Percentiles rank a stretch among this genome's conserved stretches.
These are phyloP conservation scores for Favolaschia claudopus DNA, from an alignment of 768 basidiomycete genomes.

Conservation along the genomic window DNA sequence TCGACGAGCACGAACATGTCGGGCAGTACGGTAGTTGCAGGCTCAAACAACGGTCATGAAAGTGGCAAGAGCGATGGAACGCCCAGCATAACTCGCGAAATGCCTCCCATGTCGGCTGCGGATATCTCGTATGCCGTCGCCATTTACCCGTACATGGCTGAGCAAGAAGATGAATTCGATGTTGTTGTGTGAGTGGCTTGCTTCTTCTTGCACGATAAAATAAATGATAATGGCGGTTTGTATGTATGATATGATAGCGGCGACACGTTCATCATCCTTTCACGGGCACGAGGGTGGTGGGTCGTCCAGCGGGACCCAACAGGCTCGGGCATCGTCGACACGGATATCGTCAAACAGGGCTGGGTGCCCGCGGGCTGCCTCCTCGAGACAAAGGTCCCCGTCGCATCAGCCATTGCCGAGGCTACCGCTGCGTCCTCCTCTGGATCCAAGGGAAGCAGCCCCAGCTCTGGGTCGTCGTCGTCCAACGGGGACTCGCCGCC, in stretches of 20 bases:
- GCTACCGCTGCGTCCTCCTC: conserved; percentile 71
- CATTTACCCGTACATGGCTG: conserved; percentile 98
- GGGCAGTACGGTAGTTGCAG: no score
- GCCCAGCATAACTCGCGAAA: conserved; percentile 44
- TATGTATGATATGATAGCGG: no score
- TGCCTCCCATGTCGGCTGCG: conserved; percentile 47
- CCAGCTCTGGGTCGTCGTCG: no score
- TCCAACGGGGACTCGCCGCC: conserved; percentile 44
- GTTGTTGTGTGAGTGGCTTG: conserved; percentile 82
- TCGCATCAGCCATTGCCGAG: conserved; percentile 86
- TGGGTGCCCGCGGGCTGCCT: conserved; percentile 99
- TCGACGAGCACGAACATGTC: no score
- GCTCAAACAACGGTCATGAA: conserved; percentile 36
- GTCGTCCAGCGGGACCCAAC: conserved; percentile 94
- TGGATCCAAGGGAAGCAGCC: conserved; percentile 47
- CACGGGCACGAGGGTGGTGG: conserved; percentile 99
- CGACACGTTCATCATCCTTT: conserved; percentile 92
- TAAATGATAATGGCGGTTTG: conserved; percentile 1
- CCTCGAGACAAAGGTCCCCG: conserved; percentile 91
- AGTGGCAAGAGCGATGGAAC: conserved; percentile 23
- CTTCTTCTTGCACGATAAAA: conserved; percentile 4
- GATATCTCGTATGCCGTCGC: conserved; percentile 94
- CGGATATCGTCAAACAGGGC: conserved; percentile 83
- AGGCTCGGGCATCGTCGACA: conserved; percentile 80
- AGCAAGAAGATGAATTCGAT: conserved; percentile 98